phyloP scores from a whole-genome alignment of 768 basidiomycete genomes.

The Steccherinum ochraceum region DNA sequence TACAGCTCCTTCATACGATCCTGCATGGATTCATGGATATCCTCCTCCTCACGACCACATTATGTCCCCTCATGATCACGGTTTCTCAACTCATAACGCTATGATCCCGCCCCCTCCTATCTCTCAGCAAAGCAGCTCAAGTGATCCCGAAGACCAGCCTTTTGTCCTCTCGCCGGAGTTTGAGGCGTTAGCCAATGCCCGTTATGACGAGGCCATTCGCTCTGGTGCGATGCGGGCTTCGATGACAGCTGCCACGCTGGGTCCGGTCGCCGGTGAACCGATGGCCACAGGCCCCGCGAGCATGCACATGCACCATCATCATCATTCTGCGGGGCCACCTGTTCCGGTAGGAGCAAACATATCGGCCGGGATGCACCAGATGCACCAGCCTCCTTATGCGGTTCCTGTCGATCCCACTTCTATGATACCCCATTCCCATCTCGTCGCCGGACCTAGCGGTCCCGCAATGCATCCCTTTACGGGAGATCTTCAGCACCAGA shows the following conservation, averaged over 20 bases:
- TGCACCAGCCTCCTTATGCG: background rate
- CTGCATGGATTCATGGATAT: background rate
- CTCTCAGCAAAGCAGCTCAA: background rate
- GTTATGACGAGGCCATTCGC: slow-evolving; percentile 19
- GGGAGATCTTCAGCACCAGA: background rate
- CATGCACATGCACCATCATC: background rate
- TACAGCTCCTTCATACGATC: background rate
- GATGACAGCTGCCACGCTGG: slow-evolving; percentile 13
- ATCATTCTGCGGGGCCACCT: background rate
- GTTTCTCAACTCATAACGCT: background rate
- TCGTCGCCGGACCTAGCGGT: background rate
- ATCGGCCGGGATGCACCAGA: too few relatives aligned
- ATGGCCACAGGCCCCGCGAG: background rate
- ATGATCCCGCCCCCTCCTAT: background rate
- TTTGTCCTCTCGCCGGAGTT: slow-evolving; percentile 24
- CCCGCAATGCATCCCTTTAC: background rate
- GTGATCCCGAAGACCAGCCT: slow-evolving; percentile 18
- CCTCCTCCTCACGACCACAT: background rate
- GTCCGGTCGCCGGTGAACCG: background rate
- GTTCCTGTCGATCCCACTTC: background rate
- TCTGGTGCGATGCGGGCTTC: slow-evolving; percentile 21
- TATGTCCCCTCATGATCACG: background rate
- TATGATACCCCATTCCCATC: background rate
- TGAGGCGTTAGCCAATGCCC: slow-evolving; percentile 20
- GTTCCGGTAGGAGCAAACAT: too few relatives aligned